A percentile compares a stretch with the other conserved stretches of the same genome.
Evolutionary conservation across 2,329 filamentous ascomycete species (phyloP).

Genomic region (Neonectria sp.): DNA sequence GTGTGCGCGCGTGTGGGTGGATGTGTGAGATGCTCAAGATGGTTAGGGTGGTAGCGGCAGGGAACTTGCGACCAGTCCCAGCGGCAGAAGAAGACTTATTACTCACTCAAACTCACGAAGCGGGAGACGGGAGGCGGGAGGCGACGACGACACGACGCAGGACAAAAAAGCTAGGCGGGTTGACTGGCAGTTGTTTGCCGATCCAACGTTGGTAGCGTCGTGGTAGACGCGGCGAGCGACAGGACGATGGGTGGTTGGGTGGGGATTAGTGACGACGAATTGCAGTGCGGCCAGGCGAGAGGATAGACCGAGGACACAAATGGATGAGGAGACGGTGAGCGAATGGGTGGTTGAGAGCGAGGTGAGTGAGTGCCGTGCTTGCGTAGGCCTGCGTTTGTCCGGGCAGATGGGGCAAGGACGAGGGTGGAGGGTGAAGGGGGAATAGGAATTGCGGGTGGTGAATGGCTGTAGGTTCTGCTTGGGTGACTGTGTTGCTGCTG

Average conservation of each 20-base stretch:
- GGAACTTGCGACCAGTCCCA: constrained; percentile 23
- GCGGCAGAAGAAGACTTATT: constrained; percentile 30
- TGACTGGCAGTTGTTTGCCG: constrained; percentile 21
- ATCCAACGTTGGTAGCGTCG: constrained; percentile 26
- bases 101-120: constrained; percentile 22
- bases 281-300: constrained; percentile 19
- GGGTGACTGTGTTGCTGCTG: constrained; percentile 20
- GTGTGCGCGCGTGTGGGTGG: constrained; percentile 22
- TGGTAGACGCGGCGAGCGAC: constrained; percentile 17
- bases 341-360: constrained; percentile 8
- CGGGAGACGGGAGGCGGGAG: constrained; percentile 5
- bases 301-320: constrained; percentile 23
- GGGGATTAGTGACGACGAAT: constrained; percentile 26
- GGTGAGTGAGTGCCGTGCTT: constrained; percentile 11
- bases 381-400: constrained; percentile 17
- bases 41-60: constrained; percentile 26
- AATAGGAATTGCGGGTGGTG: constrained; percentile 14
- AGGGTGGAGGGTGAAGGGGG: background rate
- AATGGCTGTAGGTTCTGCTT: constrained; percentile 16
- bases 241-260: constrained; percentile 24
- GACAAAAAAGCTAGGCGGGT: constrained; percentile 8
- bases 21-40: constrained; percentile 21
- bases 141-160: constrained; percentile 25
- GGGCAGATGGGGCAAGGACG: constrained; percentile 6
- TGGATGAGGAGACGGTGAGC: constrained; percentile 27